Base-by-base conservation (phyloP, 192 early-diverging fungal genomes). In the Coemansia asiatica region DNA sequence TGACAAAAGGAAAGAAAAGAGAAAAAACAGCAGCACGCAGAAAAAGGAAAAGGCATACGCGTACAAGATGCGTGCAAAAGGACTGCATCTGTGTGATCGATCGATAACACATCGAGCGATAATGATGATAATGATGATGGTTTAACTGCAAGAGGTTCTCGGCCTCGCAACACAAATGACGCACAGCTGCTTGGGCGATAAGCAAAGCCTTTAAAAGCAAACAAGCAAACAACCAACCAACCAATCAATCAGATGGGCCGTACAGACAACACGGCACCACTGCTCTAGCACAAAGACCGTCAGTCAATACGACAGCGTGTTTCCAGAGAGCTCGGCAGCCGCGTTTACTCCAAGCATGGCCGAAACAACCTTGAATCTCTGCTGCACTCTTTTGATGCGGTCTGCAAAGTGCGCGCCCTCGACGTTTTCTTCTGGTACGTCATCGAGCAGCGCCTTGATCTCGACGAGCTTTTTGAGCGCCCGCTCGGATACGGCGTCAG, bases 351-450 rank as follows among this genome's bases (percentile, higher is more conserved):
- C 79, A 0, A 81, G 74, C 69, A 66, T 73, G 12, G 71, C 79
- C 23, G 79, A 69, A 10, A 51, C 74, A 8, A 60, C 61, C 63
- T 81, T 81, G 68, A 76, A 69, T 60, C 69, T 76, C 48, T 64
- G 63, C 67, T 73, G 67, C 47, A 73, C 60, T 56, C 54, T 62
- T 36, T 73, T 76, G 56, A 67, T 35, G 29, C 67, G 74, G 1
- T 69, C 70, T 10, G 29, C 55, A 64, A 70, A 81, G 66, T 81
- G 54, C 18, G 74, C 74, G 23, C 70, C 68, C 50, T 76, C 73
- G 60, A 48, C 35, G 60, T 75, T 81, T 31, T 50, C 48, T 15
- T 38, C 44, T 1, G 74, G 73, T 19, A 69, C 62, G 5, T 38
- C 56, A 36, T 76, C 60, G 44, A 73, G 49, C 15, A 55, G 51